Evolutionary conservation across 1,139 yeast genomes (phyloP).

Genomic region (Eremothecium gossypii): DNA sequence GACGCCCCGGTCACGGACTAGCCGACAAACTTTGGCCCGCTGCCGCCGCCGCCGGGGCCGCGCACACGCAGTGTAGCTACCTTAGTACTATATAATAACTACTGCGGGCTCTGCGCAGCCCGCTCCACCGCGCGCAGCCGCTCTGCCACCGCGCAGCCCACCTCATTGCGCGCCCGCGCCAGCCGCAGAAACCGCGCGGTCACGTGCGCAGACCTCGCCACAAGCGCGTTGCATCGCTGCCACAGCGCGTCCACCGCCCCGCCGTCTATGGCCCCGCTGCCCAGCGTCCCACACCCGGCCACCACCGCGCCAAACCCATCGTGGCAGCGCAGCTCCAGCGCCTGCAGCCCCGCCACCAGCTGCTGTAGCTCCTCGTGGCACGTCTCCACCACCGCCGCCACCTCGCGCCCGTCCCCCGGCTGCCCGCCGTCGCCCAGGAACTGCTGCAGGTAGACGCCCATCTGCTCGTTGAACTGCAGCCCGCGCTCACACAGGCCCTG

Average conservation of each 20-base stretch:
- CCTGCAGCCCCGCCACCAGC: conserved; percentile 6
- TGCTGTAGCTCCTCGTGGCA: conserved; percentile 7
- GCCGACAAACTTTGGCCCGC: too few relatives aligned
- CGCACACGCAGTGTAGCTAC: too few relatives aligned
- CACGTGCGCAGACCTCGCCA: conserved; percentile 8
- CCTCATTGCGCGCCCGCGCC: conserved; percentile 9
- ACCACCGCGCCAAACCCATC: conserved; percentile 6
- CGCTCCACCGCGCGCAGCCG: background rate
- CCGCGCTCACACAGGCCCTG: conserved; percentile 5
- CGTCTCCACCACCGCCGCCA: conserved; percentile 5
- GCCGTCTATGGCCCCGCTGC: conserved; percentile 1
- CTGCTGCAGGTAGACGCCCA: conserved; percentile 1
- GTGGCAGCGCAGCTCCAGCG: conserved; percentile 7
- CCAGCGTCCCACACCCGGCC: conserved; percentile 4
- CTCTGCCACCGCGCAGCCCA: conserved; percentile 6
- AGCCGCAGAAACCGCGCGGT: conserved; percentile 9
- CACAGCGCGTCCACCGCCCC: conserved; percentile 7
- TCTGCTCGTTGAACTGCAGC: conserved; percentile 2
- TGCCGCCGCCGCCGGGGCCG: too few relatives aligned
- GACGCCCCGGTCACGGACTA: background rate
- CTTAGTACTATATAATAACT: too few relatives aligned
- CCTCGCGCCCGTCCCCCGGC: background rate
- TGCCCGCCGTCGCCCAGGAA: conserved; percentile 1
- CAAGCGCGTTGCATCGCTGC: conserved; percentile 7
- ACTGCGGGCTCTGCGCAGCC: background rate